A percentile compares a stretch with the other conserved stretches of the same genome.
Conservation (phyloP, 495 filamentous ascomycete genomes). For the Chaetomium tenue region DNA sequence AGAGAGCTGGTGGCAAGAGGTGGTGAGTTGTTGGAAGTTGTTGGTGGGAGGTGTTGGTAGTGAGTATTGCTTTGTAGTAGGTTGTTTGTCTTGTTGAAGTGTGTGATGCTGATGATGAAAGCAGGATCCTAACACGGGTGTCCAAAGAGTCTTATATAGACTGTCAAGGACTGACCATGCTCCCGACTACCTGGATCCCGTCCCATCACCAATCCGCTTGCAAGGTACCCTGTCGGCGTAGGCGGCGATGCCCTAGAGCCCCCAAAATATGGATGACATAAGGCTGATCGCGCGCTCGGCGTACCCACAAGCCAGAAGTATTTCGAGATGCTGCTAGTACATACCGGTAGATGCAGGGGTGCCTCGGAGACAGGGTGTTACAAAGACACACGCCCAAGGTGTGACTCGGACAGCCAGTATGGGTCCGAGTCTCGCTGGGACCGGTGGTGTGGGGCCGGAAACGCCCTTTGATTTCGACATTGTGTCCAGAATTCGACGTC, state of each 20-base stretch:
- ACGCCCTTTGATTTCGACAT: background rate
- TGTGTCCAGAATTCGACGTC: conserved; percentile 3
- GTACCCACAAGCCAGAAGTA: conserved; percentile 17
- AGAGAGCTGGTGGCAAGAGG: conserved; percentile 14
- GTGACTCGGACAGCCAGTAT: conserved; percentile 22
- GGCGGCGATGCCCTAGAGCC: conserved; percentile 20
- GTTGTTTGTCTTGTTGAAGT: conserved; percentile 21
- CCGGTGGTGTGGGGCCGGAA: conserved; percentile 9
- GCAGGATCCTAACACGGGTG: conserved; percentile 25
- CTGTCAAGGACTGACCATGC: background rate
- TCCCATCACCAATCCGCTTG: conserved; percentile 10
- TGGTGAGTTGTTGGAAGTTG: background rate
- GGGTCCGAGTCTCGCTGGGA: conserved; percentile 5
- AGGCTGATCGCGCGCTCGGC: conserved; percentile 16
- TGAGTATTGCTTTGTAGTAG: conserved; percentile 10
- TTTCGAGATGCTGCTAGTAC: conserved; percentile 8
- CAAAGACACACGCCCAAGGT: conserved; percentile 9
- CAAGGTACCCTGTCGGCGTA: conserved; percentile 16
- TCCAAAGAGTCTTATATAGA: conserved; percentile 36
- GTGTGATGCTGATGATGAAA: conserved; percentile 38
- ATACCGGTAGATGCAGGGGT: conserved; percentile 1
- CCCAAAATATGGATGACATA: conserved; percentile 25
- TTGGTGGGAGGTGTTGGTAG: conserved; percentile 13
- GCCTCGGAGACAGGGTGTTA: background rate
- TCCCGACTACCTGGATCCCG: background rate